Base-by-base conservation (phyloP, 371 early-diverging fungal species). In the Circinella umbellata region DNA sequence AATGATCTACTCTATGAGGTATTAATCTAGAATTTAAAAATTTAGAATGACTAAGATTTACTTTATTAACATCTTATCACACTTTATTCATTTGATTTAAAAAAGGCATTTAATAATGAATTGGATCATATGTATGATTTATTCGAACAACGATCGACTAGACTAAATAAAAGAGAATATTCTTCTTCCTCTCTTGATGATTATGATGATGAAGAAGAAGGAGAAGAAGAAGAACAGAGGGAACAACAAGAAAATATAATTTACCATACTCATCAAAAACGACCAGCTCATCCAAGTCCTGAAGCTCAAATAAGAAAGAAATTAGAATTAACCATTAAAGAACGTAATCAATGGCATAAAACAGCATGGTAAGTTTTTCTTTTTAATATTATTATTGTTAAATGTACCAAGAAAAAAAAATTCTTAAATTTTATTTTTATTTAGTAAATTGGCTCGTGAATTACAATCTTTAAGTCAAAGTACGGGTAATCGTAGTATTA, bases 271-370 rank as follows among this genome's bases (percentile, higher is more conserved):
- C 9, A n/a, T 20, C 63, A 18, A 46, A 39, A 27, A n/a, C 67
- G 78, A 20, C 78, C 76, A 3, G 36, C 71, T 0, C 66, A 77
- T 63, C 78, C 80, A 37, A 72, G 69, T 1, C 76, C 80, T 35
- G 80, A 80, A 67, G 46, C 51, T 17, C 79, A 78, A 60, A 47
- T 76, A 5, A 64, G 64, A 35, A 67, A 61, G n/a, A 76, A 78
- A 37, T 53, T 80, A 5, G 76, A 80, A 53, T 55, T 57, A 0
- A 73, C 79, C 37, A 37, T 80, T 6, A 66, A 71, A 60, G 81
- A 80, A 61, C 74, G 78, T 61, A 78, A 76, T 20, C 76, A 80
- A 48, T 80, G 78, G 78, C 81, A 78, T 37, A 70, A 76, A 63
- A 78, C 73, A 51, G 76, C 81, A 60, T 73, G 69, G 81, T 78